Base-by-base conservation (phyloP, 2,329 filamentous ascomycete species). In the Colletotrichum sp. region DNA sequence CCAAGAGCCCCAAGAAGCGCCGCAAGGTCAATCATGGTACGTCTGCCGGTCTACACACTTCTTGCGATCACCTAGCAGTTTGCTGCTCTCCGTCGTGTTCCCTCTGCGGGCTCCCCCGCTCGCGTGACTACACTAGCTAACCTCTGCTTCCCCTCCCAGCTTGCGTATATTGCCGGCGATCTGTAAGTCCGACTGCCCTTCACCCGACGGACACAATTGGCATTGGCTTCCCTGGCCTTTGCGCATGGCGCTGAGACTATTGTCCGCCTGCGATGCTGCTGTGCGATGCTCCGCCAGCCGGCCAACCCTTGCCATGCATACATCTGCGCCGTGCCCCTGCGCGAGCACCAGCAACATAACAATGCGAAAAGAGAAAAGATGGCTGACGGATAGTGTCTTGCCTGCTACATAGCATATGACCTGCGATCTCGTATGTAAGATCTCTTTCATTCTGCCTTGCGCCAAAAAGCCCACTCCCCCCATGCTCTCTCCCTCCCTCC, bases 11-110 rank as follows among this genome's bases (percentile, higher is more conserved):
- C 65, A 96, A 95, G 88, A 96, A 96, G 89, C 91, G 94, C 87
- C 94, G 94, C 88, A 96, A 96, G 88, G 94, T 96, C 80, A 96
- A 96, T 88, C 94, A 96, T 87, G 94, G 94, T 96, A 91, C 87
- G 93, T 85, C 79, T 52, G 10, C 43, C 73, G 81, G 79, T 77
- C 73, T n/a, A n/a, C 78, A 78, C 73, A 76, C 78, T 75, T 67
- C 76, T 2, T 61, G 26, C 76, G 30, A 21, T 24, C 30, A 21
- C 48, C n/a, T 32, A 0, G n/a, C 58, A 32, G 28, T 34, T 21
- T 24, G 15, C 58, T 34, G 16, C 30, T 36, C 12, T 34, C 26
- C 62, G 77, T 76, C 77, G 78, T 78, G 70, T 66, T 74, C 61
- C 70, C 76, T 76, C 71, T 69, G 76, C 62, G 67, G 75, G 43